Evolutionary conservation across 2,329 filamentous ascomycete species (phyloP).

Genomic region (Aspergillus sp.): DNA sequence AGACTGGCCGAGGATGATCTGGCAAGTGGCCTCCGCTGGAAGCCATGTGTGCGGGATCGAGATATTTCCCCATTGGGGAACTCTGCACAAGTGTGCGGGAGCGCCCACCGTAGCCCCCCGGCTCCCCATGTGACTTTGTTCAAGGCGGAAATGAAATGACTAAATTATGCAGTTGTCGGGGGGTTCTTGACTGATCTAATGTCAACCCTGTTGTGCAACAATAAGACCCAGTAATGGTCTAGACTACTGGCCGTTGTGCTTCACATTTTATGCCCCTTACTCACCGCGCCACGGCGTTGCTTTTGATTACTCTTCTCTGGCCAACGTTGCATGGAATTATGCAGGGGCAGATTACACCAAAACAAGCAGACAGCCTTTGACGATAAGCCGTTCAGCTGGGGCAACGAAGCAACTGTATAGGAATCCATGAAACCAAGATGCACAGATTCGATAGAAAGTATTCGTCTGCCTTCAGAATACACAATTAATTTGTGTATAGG

Average conservation of each 20-base stretch:
- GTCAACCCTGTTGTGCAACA: background rate
- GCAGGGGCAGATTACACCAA: background rate
- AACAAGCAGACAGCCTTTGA: background rate
- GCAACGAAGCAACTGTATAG: no score
- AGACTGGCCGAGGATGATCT: background rate
- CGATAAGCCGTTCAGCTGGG: background rate
- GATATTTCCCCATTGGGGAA: conserved; percentile 26
- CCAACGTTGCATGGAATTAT: background rate
- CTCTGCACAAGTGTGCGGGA: conserved; percentile 10
- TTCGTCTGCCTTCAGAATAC: background rate
- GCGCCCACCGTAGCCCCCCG: conserved; percentile 10
- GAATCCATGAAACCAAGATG: background rate
- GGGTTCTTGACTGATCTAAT: background rate
- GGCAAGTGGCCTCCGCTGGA: conserved; percentile 7
- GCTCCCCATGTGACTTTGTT: background rate
- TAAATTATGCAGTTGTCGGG: no score
- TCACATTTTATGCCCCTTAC: background rate
- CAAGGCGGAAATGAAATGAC: background rate
- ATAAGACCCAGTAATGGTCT: background rate
- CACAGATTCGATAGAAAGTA: background rate
- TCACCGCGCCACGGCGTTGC: background rate
- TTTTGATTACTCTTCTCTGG: background rate
- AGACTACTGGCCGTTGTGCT: background rate
- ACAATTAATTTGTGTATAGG: background rate
- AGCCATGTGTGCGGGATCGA: conserved; percentile 20